Base-by-base conservation (phyloP, 2,329 filamentous ascomycete species). In the Colletotrichum camelliae region DNA sequence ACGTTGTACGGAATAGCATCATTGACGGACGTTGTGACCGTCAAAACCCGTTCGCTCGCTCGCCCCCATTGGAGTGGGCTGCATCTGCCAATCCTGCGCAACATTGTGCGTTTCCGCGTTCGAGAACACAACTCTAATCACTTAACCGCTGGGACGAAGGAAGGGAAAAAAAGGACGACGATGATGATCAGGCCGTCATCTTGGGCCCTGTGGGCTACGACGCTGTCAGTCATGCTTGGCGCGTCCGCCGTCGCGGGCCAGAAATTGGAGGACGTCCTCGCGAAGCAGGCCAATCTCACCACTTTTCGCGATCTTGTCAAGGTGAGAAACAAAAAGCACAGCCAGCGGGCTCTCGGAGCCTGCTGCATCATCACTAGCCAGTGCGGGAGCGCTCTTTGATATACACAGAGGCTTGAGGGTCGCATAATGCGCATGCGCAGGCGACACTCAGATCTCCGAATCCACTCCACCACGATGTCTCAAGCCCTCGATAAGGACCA, bases 281-380 rank as follows among this genome's bases (percentile, higher is more conserved):
- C 81, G 5, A 80, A 79, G 8, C 83, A 87, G 72, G 81, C 81
- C 71, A 87, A 88, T 72, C 81, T 89, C 43, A 86, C 83, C 9
- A 88, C 84, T 1, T 89, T 86, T 78, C 85, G 86, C 76, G 80
- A 81, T 27, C 80, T 89, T 65, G 85, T 89, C 74, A 82, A 86
- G 82, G 86, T 87, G 80, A 24, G 37, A 27, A 21, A 27, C 24
- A 27, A 12, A 35, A 33, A 16, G 58, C 27, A 55, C 16, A 21
- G n/a, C n/a, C 15, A 31, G 33, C 57, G 67, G 57, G 58, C 21
- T 35, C 39, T 37, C 16, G 18, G 37, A 52, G 24, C n/a, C 57
- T 55, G 7, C 37, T 33, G 16, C 24, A 61, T 18, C 43, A 35
- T 33, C 52, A 21, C n/a, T 5, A 37, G 33, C 12, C 15, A 35